phyloP scores from a whole-genome alignment of 305 asterid species.

The Plantago lanceolata region DNA sequence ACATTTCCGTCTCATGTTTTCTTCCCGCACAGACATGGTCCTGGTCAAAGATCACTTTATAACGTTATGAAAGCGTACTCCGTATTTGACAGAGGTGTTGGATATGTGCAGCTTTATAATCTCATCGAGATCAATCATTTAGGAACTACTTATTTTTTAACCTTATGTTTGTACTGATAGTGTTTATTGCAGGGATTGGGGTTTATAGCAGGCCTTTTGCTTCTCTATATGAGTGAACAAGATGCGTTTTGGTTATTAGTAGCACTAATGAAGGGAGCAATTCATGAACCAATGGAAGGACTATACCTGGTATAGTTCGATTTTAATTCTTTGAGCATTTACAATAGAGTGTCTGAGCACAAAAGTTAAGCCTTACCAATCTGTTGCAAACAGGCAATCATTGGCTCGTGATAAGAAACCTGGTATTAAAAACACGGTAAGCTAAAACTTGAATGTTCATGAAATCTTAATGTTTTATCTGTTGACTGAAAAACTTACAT shows the following conservation, averaged over 20 bases:
- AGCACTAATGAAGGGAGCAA: slow-evolving; percentile 93
- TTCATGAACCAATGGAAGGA: slow-evolving; percentile 98
- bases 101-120: slow-evolving; percentile 84
- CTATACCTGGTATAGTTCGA: slow-evolving; percentile 65
- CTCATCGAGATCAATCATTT: slow-evolving; percentile 16
- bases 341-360: slow-evolving; percentile 12
- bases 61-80: slow-evolving; percentile 98
- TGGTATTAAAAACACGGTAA: no score
- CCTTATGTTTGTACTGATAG: slow-evolving; percentile 19
- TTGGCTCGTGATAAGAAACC: no score
- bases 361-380: not conserved
- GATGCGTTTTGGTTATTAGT: slow-evolving; percentile 99
- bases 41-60: slow-evolving; percentile 97
- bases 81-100: slow-evolving; percentile 91
- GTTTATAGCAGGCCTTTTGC: slow-evolving; percentile 90
- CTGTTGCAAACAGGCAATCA: not conserved
- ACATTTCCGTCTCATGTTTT: slow-evolving; percentile 97
- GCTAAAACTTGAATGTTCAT: no score
- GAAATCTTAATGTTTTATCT: no score
- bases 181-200: slow-evolving; percentile 90
- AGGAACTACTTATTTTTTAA: slow-evolving; percentile 14
- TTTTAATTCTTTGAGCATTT: not conserved
- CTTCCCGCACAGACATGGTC: slow-evolving; percentile 99
- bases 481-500: no score
- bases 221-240: slow-evolving; percentile 98